Evolutionary conservation across 148 eudicot species (phyloP).

Genomic region (Vaccinium macrocarpon): DNA sequence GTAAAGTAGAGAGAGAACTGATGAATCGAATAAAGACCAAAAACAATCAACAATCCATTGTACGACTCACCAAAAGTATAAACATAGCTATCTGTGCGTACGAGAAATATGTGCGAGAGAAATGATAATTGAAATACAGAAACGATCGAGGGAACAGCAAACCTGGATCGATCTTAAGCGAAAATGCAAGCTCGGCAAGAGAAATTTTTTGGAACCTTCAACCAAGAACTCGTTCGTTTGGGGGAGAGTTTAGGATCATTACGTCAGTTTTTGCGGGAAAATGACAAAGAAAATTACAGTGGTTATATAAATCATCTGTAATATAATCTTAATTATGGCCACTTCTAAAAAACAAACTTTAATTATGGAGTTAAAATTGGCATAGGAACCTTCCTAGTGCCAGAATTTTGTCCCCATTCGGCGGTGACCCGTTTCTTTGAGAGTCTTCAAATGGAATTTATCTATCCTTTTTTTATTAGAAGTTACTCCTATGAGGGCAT

Average conservation of each 20-base stretch:
- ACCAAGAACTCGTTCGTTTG: not conserved
- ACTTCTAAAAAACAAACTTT: no score
- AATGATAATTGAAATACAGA: not conserved
- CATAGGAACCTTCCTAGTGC: not conserved
- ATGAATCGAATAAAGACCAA: not conserved
- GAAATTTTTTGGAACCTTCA: not conserved
- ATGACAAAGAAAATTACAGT: not conserved
- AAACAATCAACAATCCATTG: not conserved
- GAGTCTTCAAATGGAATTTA: no score
- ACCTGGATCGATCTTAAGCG: slow-evolving; percentile 17
- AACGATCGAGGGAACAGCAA: not conserved
- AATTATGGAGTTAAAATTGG: not conserved
- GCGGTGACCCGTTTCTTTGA: not conserved
- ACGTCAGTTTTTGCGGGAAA: slow-evolving; percentile 20
- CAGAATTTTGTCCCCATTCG: not conserved
- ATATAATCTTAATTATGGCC: not conserved
- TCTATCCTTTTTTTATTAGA: no score
- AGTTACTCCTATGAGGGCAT: no score
- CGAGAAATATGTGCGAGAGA: not conserved
- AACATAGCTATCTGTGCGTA: not conserved
- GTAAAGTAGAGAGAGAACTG: not conserved
- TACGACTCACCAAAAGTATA: not conserved
- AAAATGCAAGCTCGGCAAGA: not conserved
- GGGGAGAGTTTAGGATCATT: not conserved
- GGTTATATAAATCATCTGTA: not conserved